Evolutionary conservation across 495 filamentous ascomycete species (phyloP).

Genomic region (Neurospora terricola): DNA sequence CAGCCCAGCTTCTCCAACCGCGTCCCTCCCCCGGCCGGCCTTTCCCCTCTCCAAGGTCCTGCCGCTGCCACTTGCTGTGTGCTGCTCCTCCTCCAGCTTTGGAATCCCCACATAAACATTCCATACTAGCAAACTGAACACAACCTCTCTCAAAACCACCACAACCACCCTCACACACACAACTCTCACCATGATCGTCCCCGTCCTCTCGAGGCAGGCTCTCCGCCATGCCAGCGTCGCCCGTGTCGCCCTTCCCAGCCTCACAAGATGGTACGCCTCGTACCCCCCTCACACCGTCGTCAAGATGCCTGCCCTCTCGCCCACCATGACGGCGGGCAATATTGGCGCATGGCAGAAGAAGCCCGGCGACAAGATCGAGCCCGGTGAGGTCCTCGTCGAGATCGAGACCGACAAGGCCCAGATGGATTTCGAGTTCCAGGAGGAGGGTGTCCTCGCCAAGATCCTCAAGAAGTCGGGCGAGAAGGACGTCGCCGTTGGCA

Average conservation of each 20-base stretch:
- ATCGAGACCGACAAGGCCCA: conserved; percentile 99
- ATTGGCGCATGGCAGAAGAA: conserved; percentile 99
- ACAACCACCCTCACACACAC: conserved; percentile 1
- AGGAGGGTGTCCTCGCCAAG: conserved; percentile 94
- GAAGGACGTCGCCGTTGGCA: conserved; percentile 92
- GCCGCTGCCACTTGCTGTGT: neutral
- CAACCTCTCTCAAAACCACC: neutral
- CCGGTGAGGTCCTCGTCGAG: conserved; percentile 97
- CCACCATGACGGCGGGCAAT: conserved; percentile 94
- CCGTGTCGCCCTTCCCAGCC: conserved; percentile 33
- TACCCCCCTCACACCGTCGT: conserved; percentile 92
- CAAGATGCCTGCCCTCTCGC: conserved; percentile 96
- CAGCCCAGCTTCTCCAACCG: neutral
- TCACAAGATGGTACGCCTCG: conserved; percentile 49
- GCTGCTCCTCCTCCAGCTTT: neutral
- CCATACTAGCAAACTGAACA: neutral
- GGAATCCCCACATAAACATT: neutral
- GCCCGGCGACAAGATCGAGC: conserved; percentile 73
- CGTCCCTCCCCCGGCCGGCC: neutral
- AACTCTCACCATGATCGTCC: conserved; percentile 40
- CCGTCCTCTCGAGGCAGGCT: conserved; percentile 44
- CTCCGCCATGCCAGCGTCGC: conserved; percentile 34
- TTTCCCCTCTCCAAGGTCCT: neutral
- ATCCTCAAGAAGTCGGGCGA: conserved; percentile 85
- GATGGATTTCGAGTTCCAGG: conserved; percentile 99